Base-by-base conservation (phyloP, 2,329 filamentous ascomycete species). In the Beauveria caledonica region DNA sequence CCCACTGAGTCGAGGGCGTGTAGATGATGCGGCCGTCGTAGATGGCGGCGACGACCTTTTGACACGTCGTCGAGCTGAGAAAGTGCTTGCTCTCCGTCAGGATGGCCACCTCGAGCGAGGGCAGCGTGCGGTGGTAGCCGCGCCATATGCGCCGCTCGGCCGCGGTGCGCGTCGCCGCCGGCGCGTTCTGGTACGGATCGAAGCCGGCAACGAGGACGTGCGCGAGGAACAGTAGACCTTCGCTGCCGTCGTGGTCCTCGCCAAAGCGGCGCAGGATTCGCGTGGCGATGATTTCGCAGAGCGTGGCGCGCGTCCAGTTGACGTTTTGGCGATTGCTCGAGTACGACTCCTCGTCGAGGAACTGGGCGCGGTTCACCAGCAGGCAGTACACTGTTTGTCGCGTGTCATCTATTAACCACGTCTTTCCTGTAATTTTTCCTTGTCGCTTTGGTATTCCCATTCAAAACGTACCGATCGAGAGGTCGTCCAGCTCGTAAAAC, bases 151-250 rank as follows among this genome's bases (percentile, higher is more conserved):
- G 77, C 25, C 76, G 71, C 64, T 80, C 77, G 33, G 82, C 84
- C 65, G 88, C 80, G 17, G 78, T 76, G 40, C 83, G 79, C 45
- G 92, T 80, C 60, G 88, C 81, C 1, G 79, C 75, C 0, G 90
- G 90, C 0, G 89, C 89, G 65, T 90, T 90, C 73, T 94, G 90
- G 67, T 94, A 94, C 1, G 90, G 90, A 67, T 92, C 87, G 67
- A 95, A 94, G 15, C 89, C 88, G 17, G 89, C 88, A 15, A 95
- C 88, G 21, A 94, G 81, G 36, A 94, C 87, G 66, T 92, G 89
- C 6, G 90, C 85, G 6, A 94, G 79, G 23, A 90, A 77, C 5
- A 94, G 77, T 13, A 94, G 79, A 1, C 89, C 89, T 27, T 86
- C 79, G 0, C 85, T 78, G 5, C 88, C 89, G 15, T 85, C 82